Conservation (phyloP, 306 rosid species). For the Cicer arietinum region DNA sequence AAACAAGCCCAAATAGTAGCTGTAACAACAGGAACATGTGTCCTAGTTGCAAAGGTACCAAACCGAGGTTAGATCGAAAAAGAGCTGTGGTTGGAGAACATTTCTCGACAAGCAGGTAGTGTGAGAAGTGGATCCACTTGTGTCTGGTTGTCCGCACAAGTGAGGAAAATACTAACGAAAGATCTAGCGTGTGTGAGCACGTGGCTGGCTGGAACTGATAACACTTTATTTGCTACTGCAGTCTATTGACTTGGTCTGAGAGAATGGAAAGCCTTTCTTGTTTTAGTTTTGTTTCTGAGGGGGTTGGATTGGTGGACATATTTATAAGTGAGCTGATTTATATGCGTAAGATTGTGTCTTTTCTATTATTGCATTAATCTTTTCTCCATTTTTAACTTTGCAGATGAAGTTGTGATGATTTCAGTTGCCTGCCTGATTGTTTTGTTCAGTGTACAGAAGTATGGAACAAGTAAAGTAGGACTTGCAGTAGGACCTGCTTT, state of each 20-base stretch:
- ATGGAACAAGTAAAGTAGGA: conserved; percentile 96
- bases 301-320: neutral
- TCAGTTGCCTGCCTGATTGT: conserved; percentile 83
- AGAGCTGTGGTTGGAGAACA: too few species aligned
- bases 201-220: neutral
- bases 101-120: too few species aligned
- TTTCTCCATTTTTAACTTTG: conserved; percentile 48
- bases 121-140: too few species aligned
- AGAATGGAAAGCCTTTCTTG: neutral
- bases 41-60: too few species aligned
- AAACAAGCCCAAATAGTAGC: too few species aligned
- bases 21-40: too few species aligned
- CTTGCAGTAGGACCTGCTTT: conserved; percentile 94
- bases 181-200: too few species aligned
- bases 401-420: conserved; percentile 91
- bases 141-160: too few species aligned
- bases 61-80: too few species aligned
- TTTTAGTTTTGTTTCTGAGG: neutral
- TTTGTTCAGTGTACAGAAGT: conserved; percentile 95
- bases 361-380: conserved; percentile 36
- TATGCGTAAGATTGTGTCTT: conserved; percentile 20
- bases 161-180: too few species aligned
- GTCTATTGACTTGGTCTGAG: neutral
- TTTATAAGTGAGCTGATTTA: conserved; percentile 1
- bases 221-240: neutral